These are phyloP conservation scores for Gryganskiella cystojenkinii DNA, from an alignment of 192 early-diverging fungal species.

Conservation along the genomic window DNA sequence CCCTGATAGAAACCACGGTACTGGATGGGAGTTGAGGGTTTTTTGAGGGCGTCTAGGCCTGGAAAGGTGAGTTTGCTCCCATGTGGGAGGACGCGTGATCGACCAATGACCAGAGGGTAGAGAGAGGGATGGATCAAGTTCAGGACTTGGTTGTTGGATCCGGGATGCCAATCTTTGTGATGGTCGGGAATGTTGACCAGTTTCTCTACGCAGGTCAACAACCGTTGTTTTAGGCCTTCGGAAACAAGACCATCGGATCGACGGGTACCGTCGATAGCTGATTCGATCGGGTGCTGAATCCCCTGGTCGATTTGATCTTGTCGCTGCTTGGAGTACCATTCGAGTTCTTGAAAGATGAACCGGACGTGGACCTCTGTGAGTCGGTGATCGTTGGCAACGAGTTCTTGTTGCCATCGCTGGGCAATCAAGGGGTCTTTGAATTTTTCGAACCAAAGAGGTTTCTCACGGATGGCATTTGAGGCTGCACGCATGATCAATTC, in stretches of 20 bases:
- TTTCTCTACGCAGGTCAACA: slow-evolving; percentile 29
- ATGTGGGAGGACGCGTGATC: slow-evolving; percentile 1
- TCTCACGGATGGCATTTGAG: slow-evolving; percentile 59
- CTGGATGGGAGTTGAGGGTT: too few species aligned
- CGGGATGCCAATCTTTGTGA: slow-evolving; percentile 57
- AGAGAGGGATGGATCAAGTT: slow-evolving; percentile 66
- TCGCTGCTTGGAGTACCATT: slow-evolving; percentile 44
- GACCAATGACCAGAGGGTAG: slow-evolving; percentile 52
- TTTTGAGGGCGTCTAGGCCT: too few species aligned
- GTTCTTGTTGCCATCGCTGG: slow-evolving; percentile 26
- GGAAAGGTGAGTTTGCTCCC: too few species aligned
- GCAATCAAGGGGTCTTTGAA: slow-evolving; percentile 39
- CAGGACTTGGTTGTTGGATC: slow-evolving; percentile 59
- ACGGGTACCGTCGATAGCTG: slow-evolving; percentile 11
- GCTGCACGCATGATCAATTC: slow-evolving; percentile 29
- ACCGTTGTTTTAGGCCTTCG: slow-evolving; percentile 25
- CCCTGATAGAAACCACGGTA: too few species aligned
- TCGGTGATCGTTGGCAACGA: slow-evolving; percentile 5
- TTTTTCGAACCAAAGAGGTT: slow-evolving; percentile 56
- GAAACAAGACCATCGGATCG: slow-evolving; percentile 49
- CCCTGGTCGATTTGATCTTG: slow-evolving; percentile 36
- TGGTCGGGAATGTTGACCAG: slow-evolving; percentile 52
- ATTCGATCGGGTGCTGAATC: not conserved
- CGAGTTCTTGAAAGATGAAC: slow-evolving; percentile 60
- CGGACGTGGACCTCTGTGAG: slow-evolving; percentile 55